A percentile compares a stretch with the other conserved stretches of the same genome.
phyloP scores from a whole-genome alignment of 352 stramenopile genomes.

The Phytopythium kandeliae region DNA sequence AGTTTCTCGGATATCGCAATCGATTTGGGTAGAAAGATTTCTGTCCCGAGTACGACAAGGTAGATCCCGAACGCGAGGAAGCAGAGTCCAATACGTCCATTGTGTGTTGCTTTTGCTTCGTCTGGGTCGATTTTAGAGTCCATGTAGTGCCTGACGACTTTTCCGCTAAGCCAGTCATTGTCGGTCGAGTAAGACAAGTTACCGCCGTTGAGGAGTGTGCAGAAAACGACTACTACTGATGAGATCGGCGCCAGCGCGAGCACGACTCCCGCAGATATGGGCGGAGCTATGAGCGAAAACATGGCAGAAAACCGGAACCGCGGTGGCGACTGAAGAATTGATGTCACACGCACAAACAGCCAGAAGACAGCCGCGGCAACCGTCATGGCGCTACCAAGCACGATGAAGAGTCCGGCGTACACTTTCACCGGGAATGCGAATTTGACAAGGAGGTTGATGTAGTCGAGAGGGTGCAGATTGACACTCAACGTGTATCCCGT shows the following conservation, averaged over 20 bases:
- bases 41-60: constrained; percentile 69
- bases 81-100: constrained; percentile 89
- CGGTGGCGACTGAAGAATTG: constrained; percentile 87
- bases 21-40: constrained; percentile 91
- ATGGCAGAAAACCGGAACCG: constrained; percentile 90
- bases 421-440: constrained; percentile 94
- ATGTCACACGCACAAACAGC: constrained; percentile 88
- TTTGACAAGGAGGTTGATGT: constrained; percentile 94
- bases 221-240: constrained; percentile 56
- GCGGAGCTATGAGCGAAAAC: constrained; percentile 88
- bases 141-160: constrained; percentile 83
- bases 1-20: constrained; percentile 88
- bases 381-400: constrained; percentile 87
- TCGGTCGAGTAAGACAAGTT: constrained; percentile 24
- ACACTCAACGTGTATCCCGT: constrained; percentile 90
- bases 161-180: constrained; percentile 78
- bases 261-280: constrained; percentile 84
- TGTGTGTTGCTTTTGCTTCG: constrained; percentile 44
- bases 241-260: constrained; percentile 87
- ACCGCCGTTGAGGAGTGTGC: constrained; percentile 61
- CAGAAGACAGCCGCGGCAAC: constrained; percentile 84
- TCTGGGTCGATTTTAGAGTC: constrained; percentile 81
- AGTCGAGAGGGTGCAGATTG: constrained; percentile 92
- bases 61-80: constrained; percentile 92
- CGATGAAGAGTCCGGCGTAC: constrained; percentile 92